These are phyloP conservation scores for Gynandropsis gynandra DNA, from an alignment of 345 rosid species.

Conservation along the genomic window DNA sequence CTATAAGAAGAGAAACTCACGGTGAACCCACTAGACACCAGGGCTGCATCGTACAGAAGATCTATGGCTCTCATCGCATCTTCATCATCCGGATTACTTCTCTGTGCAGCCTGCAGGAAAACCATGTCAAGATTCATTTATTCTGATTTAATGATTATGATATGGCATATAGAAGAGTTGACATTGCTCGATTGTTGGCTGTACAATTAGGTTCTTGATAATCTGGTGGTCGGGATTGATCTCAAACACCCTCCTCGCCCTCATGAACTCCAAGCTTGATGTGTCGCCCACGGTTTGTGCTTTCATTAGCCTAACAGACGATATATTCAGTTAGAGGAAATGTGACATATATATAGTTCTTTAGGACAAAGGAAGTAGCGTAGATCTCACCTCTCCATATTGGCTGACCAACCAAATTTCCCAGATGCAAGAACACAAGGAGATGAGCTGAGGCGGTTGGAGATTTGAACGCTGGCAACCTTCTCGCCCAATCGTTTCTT, in stretches of 20 bases:
- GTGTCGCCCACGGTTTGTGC: constrained; percentile 78
- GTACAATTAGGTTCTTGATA: constrained; percentile 58
- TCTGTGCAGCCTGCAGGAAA: constrained; percentile 62
- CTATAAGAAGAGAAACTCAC: constrained; percentile 35
- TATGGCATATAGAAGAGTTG: constrained; percentile 3
- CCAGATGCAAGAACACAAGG: constrained; percentile 95
- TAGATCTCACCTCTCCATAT: constrained; percentile 80
- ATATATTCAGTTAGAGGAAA: not conserved
- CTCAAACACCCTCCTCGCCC: constrained; percentile 91
- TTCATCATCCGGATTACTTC: constrained; percentile 56
- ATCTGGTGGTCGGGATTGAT: constrained; percentile 89
- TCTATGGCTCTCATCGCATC: constrained; percentile 82
- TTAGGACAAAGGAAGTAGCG: not conserved
- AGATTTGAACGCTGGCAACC: constrained; percentile 84
- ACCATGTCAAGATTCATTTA: not conserved
- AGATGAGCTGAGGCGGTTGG: constrained; percentile 82
- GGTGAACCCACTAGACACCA: constrained; percentile 91
- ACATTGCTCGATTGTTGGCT: constrained; percentile 1
- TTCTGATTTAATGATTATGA: not conserved
- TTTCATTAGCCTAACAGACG: constrained; percentile 72
- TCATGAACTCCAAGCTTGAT: constrained; percentile 86
- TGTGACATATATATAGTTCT: not conserved
- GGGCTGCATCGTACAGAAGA: constrained; percentile 83
- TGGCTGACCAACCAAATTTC: constrained; percentile 98
- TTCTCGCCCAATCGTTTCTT: constrained; percentile 80